A percentile compares a stretch with the other conserved stretches of the same genome.
phyloP scores from a whole-genome alignment of 2,329 filamentous ascomycete species.

The Neopestalotiopsis sp. region DNA sequence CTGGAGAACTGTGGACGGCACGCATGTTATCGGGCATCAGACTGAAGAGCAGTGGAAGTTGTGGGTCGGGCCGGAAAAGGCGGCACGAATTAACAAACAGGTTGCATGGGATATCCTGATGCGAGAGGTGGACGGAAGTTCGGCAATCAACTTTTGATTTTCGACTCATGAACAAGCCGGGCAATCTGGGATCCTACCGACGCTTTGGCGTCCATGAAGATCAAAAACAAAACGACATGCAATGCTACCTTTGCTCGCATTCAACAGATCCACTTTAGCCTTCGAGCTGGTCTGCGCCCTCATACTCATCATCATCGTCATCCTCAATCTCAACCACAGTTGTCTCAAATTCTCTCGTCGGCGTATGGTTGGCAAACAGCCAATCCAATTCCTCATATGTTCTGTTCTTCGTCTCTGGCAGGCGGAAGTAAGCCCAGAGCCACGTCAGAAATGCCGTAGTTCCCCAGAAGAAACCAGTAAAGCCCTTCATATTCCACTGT shows the following conservation, averaged over 20 bases:
- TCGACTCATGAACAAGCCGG: background rate
- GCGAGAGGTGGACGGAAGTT: background rate
- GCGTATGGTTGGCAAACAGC: constrained; percentile 50
- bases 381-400: constrained; percentile 60
- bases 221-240: too few relatives aligned
- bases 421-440: constrained; percentile 55
- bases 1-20: constrained; percentile 11
- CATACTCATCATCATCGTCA: constrained; percentile 8
- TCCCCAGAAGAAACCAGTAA: constrained; percentile 50
- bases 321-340: constrained; percentile 36
- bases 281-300: constrained; percentile 22
- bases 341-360: constrained; percentile 44
- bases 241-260: background rate
- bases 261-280: background rate
- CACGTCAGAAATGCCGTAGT: constrained; percentile 49
- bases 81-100: background rate
- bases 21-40: constrained; percentile 14
- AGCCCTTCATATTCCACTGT: constrained; percentile 46
- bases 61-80: constrained; percentile 4
- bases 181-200: background rate
- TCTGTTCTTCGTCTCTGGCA: constrained; percentile 57
- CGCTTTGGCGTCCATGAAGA: too few relatives aligned
- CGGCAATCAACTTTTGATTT: background rate
- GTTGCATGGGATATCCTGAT: background rate
- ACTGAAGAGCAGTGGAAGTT: constrained; percentile 8